phyloP scores from a whole-genome alignment of 1,139 yeast species.

The Taphrina populina region DNA sequence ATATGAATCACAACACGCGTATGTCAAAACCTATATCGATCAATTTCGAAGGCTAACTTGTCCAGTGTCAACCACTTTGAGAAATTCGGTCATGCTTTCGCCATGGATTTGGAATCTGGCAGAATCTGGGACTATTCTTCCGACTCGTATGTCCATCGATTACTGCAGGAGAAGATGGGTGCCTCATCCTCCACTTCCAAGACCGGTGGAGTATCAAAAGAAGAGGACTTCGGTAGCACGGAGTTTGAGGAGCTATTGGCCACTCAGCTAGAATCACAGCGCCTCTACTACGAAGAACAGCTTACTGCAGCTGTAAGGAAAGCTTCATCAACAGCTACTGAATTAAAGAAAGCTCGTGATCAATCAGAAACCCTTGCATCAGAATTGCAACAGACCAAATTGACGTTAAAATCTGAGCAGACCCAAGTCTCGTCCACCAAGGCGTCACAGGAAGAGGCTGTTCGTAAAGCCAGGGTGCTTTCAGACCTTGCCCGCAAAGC shows the following conservation, averaged over 20 bases:
- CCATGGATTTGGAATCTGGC: constrained; percentile 82
- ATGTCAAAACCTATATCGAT: constrained; percentile 40
- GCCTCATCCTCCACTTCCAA: constrained; percentile 56
- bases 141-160: constrained; percentile 83
- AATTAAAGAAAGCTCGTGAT: constrained; percentile 44
- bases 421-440: constrained; percentile 37
- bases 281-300: constrained; percentile 74
- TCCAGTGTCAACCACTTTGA: constrained; percentile 59
- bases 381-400: constrained; percentile 38
- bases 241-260: constrained; percentile 78
- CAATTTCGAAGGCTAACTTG: not conserved
- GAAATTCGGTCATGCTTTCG: constrained; percentile 79
- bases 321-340: constrained; percentile 43
- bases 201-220: constrained; percentile 11
- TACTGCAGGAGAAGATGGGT: constrained; percentile 79
- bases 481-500: constrained; percentile 42
- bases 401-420: constrained; percentile 37
- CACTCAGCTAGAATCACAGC: constrained; percentile 82
- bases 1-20: constrained; percentile 83
- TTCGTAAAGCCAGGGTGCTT: constrained; percentile 44
- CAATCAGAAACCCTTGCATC: not conserved
- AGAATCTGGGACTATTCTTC: constrained; percentile 96
- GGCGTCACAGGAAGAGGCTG: constrained; percentile 40
- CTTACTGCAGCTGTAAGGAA: constrained; percentile 50
- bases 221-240: constrained; percentile 48